Evolutionary conservation across 495 filamentous ascomycete species (phyloP).

Genomic region (Hyaloscypha hepaticicola): DNA sequence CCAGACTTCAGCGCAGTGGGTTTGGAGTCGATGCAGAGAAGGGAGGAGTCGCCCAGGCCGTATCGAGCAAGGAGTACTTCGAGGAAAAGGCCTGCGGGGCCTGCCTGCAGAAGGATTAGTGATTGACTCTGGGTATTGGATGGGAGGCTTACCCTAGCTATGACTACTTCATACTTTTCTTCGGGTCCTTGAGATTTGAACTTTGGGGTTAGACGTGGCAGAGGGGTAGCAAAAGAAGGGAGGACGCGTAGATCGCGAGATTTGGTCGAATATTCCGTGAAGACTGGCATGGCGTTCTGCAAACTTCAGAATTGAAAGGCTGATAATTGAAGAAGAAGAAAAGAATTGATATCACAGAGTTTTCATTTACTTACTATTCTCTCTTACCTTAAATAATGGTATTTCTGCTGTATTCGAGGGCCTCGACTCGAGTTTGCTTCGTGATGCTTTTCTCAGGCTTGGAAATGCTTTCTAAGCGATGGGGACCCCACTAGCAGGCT

Average conservation of each 20-base stretch:
- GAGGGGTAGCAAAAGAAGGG: conserved; percentile 42
- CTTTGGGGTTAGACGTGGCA: conserved; percentile 36
- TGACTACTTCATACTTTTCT: conserved; percentile 45
- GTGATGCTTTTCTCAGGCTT: neutral
- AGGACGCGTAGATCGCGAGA: conserved; percentile 43
- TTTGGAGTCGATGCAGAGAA: conserved; percentile 50
- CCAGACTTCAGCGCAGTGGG: conserved; percentile 40
- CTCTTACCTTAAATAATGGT: neutral
- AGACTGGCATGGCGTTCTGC: conserved; percentile 43
- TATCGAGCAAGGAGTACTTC: conserved; percentile 48
- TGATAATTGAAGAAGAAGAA: neutral
- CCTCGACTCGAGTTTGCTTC: neutral
- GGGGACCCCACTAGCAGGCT: neutral
- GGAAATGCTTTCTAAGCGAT: neutral
- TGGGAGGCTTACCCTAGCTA: conserved; percentile 34
- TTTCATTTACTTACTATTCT: neutral
- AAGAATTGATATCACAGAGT: no score
- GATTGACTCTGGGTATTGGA: neutral
- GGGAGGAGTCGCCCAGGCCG: conserved; percentile 37
- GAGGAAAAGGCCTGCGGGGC: conserved; percentile 50
- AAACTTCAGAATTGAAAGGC: no score
- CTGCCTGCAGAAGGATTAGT: conserved; percentile 33
- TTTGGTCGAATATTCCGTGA: conserved; percentile 42
- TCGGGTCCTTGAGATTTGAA: conserved; percentile 16
- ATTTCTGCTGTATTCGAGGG: neutral